A percentile compares a stretch with the other conserved stretches of the same genome.
These are phyloP conservation scores for Pyrenochaeta sp. DNA, from an alignment of 2,329 filamentous ascomycete genomes.

Conservation along the genomic window DNA sequence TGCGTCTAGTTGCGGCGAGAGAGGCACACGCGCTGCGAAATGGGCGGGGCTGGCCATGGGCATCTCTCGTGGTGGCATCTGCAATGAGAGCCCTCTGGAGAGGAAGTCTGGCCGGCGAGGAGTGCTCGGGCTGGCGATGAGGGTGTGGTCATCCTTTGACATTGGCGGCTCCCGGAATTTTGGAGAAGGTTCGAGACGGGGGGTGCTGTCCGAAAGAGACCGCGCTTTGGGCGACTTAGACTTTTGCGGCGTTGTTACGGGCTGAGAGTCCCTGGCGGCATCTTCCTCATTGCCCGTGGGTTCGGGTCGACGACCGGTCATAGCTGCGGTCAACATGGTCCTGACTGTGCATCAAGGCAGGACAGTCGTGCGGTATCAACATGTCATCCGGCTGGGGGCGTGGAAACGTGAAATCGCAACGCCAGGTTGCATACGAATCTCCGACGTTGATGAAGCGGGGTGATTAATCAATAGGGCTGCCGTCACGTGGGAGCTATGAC, in stretches of 20 bases:
- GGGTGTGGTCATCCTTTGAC: conserved; percentile 56
- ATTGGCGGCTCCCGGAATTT: conserved; percentile 52
- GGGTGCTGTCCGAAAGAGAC: conserved; percentile 55
- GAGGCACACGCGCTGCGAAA: conserved; percentile 67
- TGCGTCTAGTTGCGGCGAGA: conserved; percentile 86
- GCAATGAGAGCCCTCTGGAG: conserved; percentile 71
- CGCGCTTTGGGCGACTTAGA: conserved; percentile 50
- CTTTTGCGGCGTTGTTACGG: conserved; percentile 43
- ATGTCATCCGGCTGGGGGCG: conserved; percentile 29
- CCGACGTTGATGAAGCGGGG: conserved; percentile 30
- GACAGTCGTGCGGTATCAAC: conserved; percentile 20
- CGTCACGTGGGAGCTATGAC: conserved; percentile 22
- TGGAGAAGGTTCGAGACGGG: conserved; percentile 55
- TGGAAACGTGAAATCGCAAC: conserved; percentile 8
- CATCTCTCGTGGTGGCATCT: conserved; percentile 67
- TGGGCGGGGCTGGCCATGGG: conserved; percentile 57
- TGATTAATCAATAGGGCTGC: conserved; percentile 23
- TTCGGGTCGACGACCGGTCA: conserved; percentile 25
- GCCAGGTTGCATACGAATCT: conserved; percentile 7
- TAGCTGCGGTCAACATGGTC: conserved; percentile 30
- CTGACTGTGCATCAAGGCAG: conserved; percentile 13
- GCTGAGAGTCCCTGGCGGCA: conserved; percentile 21
- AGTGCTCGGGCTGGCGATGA: conserved; percentile 59
- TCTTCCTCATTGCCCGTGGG: conserved; percentile 28
- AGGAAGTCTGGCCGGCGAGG: conserved; percentile 73